Evolutionary conservation across 176 grass and related monocot species (phyloP), one percentile per base, ranked within the genome.

Genomic region (Hsuehochloa calcarea): DNA sequence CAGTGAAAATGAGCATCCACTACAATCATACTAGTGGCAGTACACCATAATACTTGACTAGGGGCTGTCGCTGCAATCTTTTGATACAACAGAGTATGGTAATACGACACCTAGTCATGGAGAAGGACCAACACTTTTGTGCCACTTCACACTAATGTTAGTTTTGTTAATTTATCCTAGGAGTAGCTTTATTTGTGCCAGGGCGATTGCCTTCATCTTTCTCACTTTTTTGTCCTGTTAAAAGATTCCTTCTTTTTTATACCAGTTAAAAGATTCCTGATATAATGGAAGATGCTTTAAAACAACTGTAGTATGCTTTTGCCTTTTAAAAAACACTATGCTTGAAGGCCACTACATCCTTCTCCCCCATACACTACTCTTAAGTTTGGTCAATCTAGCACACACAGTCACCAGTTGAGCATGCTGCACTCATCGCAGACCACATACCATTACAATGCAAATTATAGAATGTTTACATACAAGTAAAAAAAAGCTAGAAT

Each of bases 171-270:
- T 34, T 39, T 46, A 72, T 9, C 25, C 25, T 77, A 83, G 46
- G 34, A 17, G 22, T 81, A 39, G 51, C 22, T 58, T 72, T 35
- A 52, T 55, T 11, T 25, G 11, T 70, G 56, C 46, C 37, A 76
- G 17, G 5, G 31, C 25, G 40, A 54, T 8, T 76, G 12, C 54
- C 63, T 44, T 51, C 16, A 55, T 72, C 17, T 66, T 66, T 45
- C 46, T 68, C 13, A 70, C 14, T 63, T 88, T 88, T 13, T 75
- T 55, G 38, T 85, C 19, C 62, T 75, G 34, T 26, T 35, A 69
- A 47, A 61, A 50, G 62, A 34, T 85, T 23, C 11, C 16, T 51
- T 43, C 10, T 38, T 38, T 41, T 43, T 43, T 10, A 43, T 43
- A 43, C 23, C 62, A 80, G 31, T 25, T 43, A 68, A 46, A 59